phyloP scores from a whole-genome alignment of 768 basidiomycete genomes.

The Lanmaoa rubissima region DNA sequence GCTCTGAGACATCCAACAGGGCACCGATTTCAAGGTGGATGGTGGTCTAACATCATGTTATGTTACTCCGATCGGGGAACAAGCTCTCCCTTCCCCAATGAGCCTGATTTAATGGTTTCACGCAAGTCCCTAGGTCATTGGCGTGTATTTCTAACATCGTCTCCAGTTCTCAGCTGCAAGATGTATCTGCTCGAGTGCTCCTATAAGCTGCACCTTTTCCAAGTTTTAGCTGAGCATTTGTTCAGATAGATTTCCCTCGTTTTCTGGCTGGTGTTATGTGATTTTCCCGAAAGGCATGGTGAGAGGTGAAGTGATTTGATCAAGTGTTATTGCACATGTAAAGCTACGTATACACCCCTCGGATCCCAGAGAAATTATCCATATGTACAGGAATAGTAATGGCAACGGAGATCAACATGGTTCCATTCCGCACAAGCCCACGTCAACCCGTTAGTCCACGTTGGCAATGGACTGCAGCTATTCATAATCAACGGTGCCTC shows the following conservation, averaged over 20 bases:
- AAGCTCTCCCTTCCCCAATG: conserved; percentile 62
- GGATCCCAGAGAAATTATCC: not conserved
- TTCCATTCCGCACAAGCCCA: conserved; percentile 1
- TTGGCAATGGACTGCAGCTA: not conserved
- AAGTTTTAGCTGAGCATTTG: not conserved
- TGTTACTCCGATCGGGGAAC: conserved; percentile 85
- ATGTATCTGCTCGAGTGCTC: not conserved
- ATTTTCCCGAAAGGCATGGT: not conserved
- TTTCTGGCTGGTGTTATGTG: not conserved
- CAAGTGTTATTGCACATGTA: not conserved
- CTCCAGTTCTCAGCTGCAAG: no score
- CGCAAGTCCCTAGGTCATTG: not conserved
- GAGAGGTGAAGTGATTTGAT: not conserved
- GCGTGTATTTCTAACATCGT: not conserved
- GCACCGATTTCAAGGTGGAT: conserved; percentile 93
- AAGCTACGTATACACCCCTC: not conserved
- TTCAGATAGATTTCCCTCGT: not conserved
- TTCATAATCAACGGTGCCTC: not conserved
- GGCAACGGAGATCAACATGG: not conserved
- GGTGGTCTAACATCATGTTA: conserved; percentile 93
- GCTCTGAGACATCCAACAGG: conserved; percentile 40
- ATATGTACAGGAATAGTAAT: not conserved
- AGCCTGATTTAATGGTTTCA: conserved; percentile 46
- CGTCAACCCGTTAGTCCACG: not conserved
- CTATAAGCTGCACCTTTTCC: not conserved